Base-by-base conservation (phyloP, 2,329 filamentous ascomycete genomes). In the Pseudovirgaria hyperparasitica region DNA sequence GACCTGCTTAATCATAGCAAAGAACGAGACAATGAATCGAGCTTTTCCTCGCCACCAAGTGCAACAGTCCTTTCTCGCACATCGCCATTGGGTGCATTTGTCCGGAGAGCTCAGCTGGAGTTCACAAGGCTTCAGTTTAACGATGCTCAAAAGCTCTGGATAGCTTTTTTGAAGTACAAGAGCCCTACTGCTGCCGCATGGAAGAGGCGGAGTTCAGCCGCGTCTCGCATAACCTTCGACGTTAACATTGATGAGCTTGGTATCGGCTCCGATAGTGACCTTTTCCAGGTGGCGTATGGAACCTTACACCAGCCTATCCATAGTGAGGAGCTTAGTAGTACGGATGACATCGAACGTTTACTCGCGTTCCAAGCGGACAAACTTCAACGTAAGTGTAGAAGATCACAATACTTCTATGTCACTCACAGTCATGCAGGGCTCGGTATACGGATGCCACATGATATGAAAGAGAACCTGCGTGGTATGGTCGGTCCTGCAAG, bases 301-400 rank as follows among this genome's bases (percentile, higher is more conserved):
- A 47, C 54, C 30, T 45, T 69, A 14, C 51, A 57, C 12, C 45
- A 55, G 9, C 51, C 54, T 10, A 48, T 52, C 16, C 48, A 57
- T 21, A 36, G 49, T 4, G 51, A 49, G 5, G 51, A 54, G 18
- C 49, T 52, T 16, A 65, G 82, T 29, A 90, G 82, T 51, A 74
- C 72, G 1, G 76, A 87, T 39, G 84, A 92, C 45, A 63, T 90
- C 6, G 82, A 92, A 46, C 71, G 70, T 16, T 59, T 94, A 16
- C 58, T 96, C 12, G 82, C 92, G 39, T 92, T 90, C 40, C 86
- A 93, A 45, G 76, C 96, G 19, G 76, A 82, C 36, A 75, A 84
- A 49, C 73, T 94, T 58, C 86, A 94, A 49, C 81, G 79, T 77
- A 56, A 44, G 61, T 54, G n/a, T 7, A 23, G 14, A 13, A 16